Evolutionary conservation across 352 stramenopile genomes (phyloP).

Genomic region (Globisporangium uncinulatum): DNA sequence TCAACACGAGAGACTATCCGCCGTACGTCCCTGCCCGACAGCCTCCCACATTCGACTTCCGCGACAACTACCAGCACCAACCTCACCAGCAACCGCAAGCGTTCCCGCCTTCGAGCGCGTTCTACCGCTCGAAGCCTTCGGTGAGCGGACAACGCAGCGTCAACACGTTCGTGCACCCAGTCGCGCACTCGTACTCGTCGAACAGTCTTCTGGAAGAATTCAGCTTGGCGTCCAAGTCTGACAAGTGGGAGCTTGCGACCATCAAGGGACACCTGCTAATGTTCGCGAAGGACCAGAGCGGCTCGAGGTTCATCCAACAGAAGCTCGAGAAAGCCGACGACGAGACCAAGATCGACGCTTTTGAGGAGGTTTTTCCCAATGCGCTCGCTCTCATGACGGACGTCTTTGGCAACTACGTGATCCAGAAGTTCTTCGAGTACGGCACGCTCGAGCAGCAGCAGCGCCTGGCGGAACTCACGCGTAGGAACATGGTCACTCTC

Average conservation of each 20-base stretch:
- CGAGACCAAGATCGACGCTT: slow-evolving; percentile 58
- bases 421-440: slow-evolving; percentile 98
- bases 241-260: slow-evolving; percentile 75
- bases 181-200: slow-evolving; percentile 60
- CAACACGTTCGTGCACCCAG: slow-evolving; percentile 41
- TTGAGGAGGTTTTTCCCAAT: slow-evolving; percentile 80
- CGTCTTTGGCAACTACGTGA: slow-evolving; percentile 99
- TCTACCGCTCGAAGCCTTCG: slow-evolving; percentile 26
- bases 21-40: slow-evolving; percentile 1
- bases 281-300: slow-evolving; percentile 84
- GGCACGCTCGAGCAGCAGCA: slow-evolving; percentile 86
- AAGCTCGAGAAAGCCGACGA: slow-evolving; percentile 84
- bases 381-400: slow-evolving; percentile 85
- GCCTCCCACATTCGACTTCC: slow-evolving; percentile 14
- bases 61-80: slow-evolving; percentile 16
- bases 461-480: slow-evolving; percentile 82
- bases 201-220: slow-evolving; percentile 82
- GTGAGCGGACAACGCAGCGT: slow-evolving; percentile 20
- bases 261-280: slow-evolving; percentile 83
- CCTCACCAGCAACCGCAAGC: slow-evolving; percentile 4
- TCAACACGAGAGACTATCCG: slow-evolving; percentile 1
- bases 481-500: slow-evolving; percentile 92
- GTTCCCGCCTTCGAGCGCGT: slow-evolving; percentile 17
- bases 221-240: slow-evolving; percentile 51
- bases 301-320: slow-evolving; percentile 86